phyloP scores from a whole-genome alignment of 306 rosid species.

The Cicer judaicum region DNA sequence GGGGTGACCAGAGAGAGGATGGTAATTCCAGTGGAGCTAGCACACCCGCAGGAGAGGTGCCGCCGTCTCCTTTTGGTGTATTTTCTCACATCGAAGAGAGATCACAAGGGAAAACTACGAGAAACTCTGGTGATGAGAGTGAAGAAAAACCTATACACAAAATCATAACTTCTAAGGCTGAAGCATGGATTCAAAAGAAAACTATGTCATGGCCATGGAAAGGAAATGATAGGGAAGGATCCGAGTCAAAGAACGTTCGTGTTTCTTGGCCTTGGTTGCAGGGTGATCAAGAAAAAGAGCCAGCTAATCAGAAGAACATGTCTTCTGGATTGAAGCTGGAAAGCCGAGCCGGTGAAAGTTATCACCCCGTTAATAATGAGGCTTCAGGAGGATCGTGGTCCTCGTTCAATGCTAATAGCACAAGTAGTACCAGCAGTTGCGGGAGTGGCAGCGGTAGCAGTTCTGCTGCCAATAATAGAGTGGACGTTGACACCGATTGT shows the following conservation, averaged over 20 bases:
- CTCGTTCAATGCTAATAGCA: conserved; percentile 84
- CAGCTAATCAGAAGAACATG: conserved; percentile 50
- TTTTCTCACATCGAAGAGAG: conserved; percentile 64
- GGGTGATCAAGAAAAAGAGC: conserved; percentile 74
- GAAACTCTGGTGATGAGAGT: conserved; percentile 67
- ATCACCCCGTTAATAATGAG: conserved; percentile 66
- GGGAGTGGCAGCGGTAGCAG: conserved; percentile 89
- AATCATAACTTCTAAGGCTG: conserved; percentile 79
- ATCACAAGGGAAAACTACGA: conserved; percentile 54
- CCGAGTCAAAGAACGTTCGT: conserved; percentile 58
- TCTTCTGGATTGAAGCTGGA: conserved; percentile 56
- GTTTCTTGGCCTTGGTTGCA: conserved; percentile 77
- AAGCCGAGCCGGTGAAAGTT: conserved; percentile 58
- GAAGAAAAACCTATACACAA: conserved; percentile 81
- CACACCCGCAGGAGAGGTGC: conserved; percentile 83
- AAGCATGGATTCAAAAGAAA: conserved; percentile 89
- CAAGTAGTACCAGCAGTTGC: conserved; percentile 94
- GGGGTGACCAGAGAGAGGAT: conserved; percentile 77
- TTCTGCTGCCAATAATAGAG: conserved; percentile 65
- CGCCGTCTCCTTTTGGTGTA: conserved; percentile 61
- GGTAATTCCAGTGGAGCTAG: conserved; percentile 96
- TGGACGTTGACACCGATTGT: conserved; percentile 78
- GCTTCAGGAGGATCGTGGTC: conserved; percentile 93
- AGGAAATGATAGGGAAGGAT: conserved; percentile 67
- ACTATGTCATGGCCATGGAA: conserved; percentile 92